Percentiles rank a stretch among this genome's conserved stretches.
Conservation (phyloP, 139 green algal species). For the Chlamydomonas sphaeroides region DNA sequence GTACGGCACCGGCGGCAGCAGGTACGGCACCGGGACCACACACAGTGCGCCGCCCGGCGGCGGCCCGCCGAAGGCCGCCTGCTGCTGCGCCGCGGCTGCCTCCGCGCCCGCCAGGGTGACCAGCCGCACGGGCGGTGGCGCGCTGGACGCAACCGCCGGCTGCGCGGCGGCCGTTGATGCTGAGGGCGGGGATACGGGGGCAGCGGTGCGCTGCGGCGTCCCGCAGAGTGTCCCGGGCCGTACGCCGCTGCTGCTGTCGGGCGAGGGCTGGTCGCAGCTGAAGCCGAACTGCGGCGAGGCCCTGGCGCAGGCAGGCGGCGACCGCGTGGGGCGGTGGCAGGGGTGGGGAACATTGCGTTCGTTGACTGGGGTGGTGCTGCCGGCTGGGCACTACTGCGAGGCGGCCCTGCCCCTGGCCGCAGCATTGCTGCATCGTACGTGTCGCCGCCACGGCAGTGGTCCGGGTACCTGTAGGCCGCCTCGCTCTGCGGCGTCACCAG, state of each 20-base stretch:
- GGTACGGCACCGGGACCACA: constrained; percentile 55
- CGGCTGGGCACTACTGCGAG: too few relatives aligned
- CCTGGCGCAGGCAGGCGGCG: too few relatives aligned
- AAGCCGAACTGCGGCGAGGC: not conserved
- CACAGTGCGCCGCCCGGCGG: not conserved
- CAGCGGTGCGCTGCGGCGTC: too few relatives aligned
- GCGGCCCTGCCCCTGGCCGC: not conserved
- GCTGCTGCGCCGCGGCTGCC: not conserved
- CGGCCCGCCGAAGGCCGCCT: not conserved
- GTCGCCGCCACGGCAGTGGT: too few relatives aligned
- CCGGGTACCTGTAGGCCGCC: constrained; percentile 51
- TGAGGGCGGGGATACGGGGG: too few relatives aligned
- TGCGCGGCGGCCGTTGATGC: too few relatives aligned
- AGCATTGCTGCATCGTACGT: not conserved
- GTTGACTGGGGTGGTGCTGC: too few relatives aligned
- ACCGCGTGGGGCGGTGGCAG: not conserved
- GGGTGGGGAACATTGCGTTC: not conserved
- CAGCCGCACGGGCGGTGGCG: too few relatives aligned
- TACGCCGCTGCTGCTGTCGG: too few relatives aligned
- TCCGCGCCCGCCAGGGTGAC: not conserved
- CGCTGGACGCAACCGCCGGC: too few relatives aligned
- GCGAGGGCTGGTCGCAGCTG: constrained; percentile 7
- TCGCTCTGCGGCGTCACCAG: constrained; percentile 71
- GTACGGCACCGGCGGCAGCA: constrained; percentile 57
- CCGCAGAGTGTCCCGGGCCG: too few relatives aligned